Conservation (phyloP, 2,329 filamentous ascomycete genomes). For the Hypoxylon sp. region DNA sequence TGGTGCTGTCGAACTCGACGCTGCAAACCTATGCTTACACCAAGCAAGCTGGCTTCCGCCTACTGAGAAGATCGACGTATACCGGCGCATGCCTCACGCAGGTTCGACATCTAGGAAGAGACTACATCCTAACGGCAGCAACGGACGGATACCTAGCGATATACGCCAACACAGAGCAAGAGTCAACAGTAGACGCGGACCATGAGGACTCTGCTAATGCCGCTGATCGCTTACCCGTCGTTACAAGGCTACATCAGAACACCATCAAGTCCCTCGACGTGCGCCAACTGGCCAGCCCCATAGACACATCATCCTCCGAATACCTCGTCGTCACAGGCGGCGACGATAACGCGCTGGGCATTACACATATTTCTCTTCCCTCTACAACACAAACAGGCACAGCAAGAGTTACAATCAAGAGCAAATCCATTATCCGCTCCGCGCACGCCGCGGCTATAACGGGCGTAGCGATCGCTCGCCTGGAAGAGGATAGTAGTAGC, state of each 20-base stretch:
- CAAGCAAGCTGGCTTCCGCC: conserved; percentile 59
- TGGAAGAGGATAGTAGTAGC: conserved; percentile 30
- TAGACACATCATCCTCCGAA: conserved; percentile 47
- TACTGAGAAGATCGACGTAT: conserved; percentile 71
- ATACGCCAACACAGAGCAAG: conserved; percentile 61
- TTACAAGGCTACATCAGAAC: conserved; percentile 79
- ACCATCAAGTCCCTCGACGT: conserved; percentile 78
- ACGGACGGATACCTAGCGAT: conserved; percentile 84
- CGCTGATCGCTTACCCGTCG: conserved; percentile 36
- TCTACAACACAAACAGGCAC: conserved; percentile 13
- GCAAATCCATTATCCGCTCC: conserved; percentile 60
- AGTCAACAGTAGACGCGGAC: neutral
- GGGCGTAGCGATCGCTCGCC: conserved; percentile 61
- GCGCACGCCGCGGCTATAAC: conserved; percentile 83
- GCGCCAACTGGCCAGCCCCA: conserved; percentile 49
- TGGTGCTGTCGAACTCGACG: conserved; percentile 88
- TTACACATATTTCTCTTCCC: conserved; percentile 47
- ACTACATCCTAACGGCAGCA: conserved; percentile 75
- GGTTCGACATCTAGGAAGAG: conserved; percentile 60
- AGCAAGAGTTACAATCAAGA: conserved; percentile 30
- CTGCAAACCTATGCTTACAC: conserved; percentile 73
- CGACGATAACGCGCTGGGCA: conserved; percentile 85
- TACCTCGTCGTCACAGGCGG: conserved; percentile 80
- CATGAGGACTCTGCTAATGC: neutral
- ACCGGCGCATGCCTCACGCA: conserved; percentile 84